Evolutionary conservation across 1,284 basidiomycete species (phyloP).

Genomic region (Melanopsichium pennsylvanicum): DNA sequence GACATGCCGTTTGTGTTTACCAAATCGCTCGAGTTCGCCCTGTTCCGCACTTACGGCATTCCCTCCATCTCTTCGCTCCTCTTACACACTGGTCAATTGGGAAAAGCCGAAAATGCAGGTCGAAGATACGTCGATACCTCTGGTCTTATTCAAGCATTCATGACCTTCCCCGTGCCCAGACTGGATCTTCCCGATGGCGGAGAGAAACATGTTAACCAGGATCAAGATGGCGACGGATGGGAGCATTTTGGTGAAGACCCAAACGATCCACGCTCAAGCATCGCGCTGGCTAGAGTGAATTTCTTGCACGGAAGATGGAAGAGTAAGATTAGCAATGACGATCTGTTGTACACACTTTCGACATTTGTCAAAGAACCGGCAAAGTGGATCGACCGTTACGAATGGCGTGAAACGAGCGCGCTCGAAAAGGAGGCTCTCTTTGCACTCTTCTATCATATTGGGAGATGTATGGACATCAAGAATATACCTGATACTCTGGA

Average conservation of each 20-base stretch:
- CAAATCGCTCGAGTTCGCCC: constrained; percentile 37
- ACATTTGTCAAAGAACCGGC: constrained; percentile 38
- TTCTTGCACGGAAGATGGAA: constrained; percentile 36
- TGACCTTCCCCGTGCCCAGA: constrained; percentile 75
- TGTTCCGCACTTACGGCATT: constrained; percentile 48
- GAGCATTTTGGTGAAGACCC: constrained; percentile 29
- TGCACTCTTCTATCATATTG: constrained; percentile 39
- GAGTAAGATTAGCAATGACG: constrained; percentile 46
- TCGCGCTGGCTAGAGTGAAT: constrained; percentile 44
- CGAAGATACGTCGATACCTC: constrained; percentile 42
- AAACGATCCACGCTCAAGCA: constrained; percentile 35
- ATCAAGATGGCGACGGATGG: constrained; percentile 3
- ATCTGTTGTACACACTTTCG: constrained; percentile 45
- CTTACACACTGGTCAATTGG: constrained; percentile 36
- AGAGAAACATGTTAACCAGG: neutral
- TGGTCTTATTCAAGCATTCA: constrained; percentile 59
- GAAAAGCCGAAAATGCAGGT: constrained; percentile 32
- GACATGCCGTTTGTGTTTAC: constrained; percentile 27
- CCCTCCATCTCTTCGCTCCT: constrained; percentile 42
- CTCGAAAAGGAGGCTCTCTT: constrained; percentile 48
- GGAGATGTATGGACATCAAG: constrained; percentile 40
- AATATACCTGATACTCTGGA: constrained; percentile 28
- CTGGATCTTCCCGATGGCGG: constrained; percentile 69
- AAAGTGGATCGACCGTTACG: constrained; percentile 39
- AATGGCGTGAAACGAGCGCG: constrained; percentile 18